These are phyloP conservation scores for Pythium guiyangense DNA, from an alignment of 352 stramenopile genomes.

Conservation along the genomic window DNA sequence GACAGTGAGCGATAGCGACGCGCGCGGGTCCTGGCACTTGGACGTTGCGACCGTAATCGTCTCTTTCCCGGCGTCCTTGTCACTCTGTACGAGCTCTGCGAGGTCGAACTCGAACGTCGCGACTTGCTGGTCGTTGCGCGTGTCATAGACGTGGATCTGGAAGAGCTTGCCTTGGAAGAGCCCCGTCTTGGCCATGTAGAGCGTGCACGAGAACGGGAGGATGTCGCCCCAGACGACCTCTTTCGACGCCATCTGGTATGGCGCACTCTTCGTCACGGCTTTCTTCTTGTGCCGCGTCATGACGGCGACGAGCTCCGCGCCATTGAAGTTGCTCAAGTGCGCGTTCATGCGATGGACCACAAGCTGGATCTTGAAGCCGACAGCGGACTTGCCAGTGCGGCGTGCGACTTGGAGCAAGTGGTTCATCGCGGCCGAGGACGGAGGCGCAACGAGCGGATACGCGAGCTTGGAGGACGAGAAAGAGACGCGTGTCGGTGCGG, in stretches of 20 bases:
- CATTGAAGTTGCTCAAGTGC: slow-evolving; percentile 37
- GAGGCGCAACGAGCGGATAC: slow-evolving; percentile 5
- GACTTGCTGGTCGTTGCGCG: slow-evolving; percentile 42
- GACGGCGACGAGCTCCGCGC: slow-evolving; percentile 50
- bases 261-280: slow-evolving; percentile 45
- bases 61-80: slow-evolving; percentile 61
- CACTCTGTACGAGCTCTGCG: slow-evolving; percentile 53
- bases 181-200: slow-evolving; percentile 72
- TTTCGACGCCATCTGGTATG: slow-evolving; percentile 39
- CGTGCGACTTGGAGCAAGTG: slow-evolving; percentile 60
- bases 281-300: slow-evolving; percentile 74
- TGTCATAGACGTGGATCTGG: slow-evolving; percentile 60
- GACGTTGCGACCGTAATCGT: slow-evolving; percentile 45
- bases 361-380: slow-evolving; percentile 68
- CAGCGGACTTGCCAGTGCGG: slow-evolving; percentile 49
- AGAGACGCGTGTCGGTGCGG: not conserved
- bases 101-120: slow-evolving; percentile 69
- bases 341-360: slow-evolving; percentile 63
- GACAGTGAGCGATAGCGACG: slow-evolving; percentile 56
- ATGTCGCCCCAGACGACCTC: slow-evolving; percentile 76
- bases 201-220: slow-evolving; percentile 64
- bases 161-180: slow-evolving; percentile 70
- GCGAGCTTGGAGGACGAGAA: slow-evolving; percentile 5
- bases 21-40: slow-evolving; percentile 60
- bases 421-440: slow-evolving; percentile 29